phyloP scores from a whole-genome alignment of 2,329 filamentous ascomycete genomes.

The Stemphylium vesicarium region DNA sequence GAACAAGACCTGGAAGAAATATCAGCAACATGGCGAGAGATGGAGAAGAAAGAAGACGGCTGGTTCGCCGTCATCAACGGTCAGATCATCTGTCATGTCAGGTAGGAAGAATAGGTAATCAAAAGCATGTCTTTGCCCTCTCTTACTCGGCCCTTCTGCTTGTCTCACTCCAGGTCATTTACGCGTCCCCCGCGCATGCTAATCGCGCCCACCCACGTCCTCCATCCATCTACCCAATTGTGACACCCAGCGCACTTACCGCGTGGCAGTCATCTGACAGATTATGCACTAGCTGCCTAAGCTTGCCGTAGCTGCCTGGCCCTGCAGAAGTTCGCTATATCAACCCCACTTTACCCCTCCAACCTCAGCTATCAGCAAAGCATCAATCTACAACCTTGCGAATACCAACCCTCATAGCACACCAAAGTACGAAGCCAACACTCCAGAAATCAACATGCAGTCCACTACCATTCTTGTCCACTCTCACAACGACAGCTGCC shows the following conservation, averaged over 20 bases:
- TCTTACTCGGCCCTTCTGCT: slow-evolving; percentile 1
- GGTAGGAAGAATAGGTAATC: slow-evolving; percentile 9
- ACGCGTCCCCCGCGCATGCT: slow-evolving; percentile 1
- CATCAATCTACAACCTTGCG: slow-evolving; percentile 6
- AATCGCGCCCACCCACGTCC: slow-evolving; percentile 14
- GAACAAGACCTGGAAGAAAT: slow-evolving; percentile 51
- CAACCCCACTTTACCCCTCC: slow-evolving; percentile 47
- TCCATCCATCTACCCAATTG: slow-evolving; percentile 30
- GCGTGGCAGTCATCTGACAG: slow-evolving; percentile 40
- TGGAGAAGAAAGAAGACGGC: slow-evolving; percentile 52
- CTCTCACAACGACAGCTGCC: slow-evolving; percentile 45
- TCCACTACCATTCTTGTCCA: slow-evolving; percentile 37
- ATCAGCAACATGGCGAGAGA: slow-evolving; percentile 48
- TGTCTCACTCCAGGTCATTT: background rate
- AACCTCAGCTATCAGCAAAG: slow-evolving; percentile 20
- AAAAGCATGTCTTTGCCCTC: background rate
- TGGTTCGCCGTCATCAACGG: slow-evolving; percentile 53
- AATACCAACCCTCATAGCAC: background rate
- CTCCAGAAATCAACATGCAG: slow-evolving; percentile 32
- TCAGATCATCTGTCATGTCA: slow-evolving; percentile 48
- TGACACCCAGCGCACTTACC: slow-evolving; percentile 23
- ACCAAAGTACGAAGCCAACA: background rate
- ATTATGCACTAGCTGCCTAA: slow-evolving; percentile 33
- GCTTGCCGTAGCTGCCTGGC: slow-evolving; percentile 23
- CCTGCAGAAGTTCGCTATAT: slow-evolving; percentile 33